Evolutionary conservation across 164 flowering plant genomes (phyloP), one percentile per base, ranked within the genome.

Genomic region (Malania oleifera): DNA sequence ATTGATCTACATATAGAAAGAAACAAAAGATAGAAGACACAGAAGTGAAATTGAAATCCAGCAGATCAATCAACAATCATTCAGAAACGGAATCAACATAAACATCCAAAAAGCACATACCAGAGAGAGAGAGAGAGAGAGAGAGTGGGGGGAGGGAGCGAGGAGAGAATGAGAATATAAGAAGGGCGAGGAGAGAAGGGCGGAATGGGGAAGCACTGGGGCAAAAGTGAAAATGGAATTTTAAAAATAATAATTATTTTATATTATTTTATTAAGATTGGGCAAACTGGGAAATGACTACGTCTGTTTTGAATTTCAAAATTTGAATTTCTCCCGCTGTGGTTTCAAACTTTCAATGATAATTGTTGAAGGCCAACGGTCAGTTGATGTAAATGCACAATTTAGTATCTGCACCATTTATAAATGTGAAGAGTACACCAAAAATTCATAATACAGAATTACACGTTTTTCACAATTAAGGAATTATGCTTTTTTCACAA

Each of bases 301-400:
- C 53, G 7, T 19, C 37, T n/a, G 11, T 1, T 49, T 61, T 17
- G 62, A 58, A 63, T 67, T 74, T 74, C 62, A 64, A 74, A 74
- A 20, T 74, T 67, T 24, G 43, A 70, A 67, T 40, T 34, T 29
- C 57, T 66, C 72, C 66, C 72, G 61, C 67, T 59, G 29, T 20
- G 13, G 9, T 19, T 5, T 39, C 54, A 31, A 4, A 31, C n/a
- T n/a, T n/a, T n/a, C n/a, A n/a, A n/a, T n/a, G n/a, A n/a, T n/a
- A n/a, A n/a, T n/a, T n/a, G n/a, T n/a, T n/a, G n/a, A n/a, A n/a
- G n/a, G n/a, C n/a, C n/a, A n/a, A 38, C 41, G 41, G 41, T 38
- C 7, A 38, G 11, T 38, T 7, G 14, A 38, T 38, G 13, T 2
- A 1, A n/a, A n/a, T n/a, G n/a, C n/a, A n/a, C n/a, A n/a, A n/a